These are phyloP conservation scores for Mortierella sp. DNA, from an alignment of 371 early-diverging fungal species.

Conservation along the genomic window DNA sequence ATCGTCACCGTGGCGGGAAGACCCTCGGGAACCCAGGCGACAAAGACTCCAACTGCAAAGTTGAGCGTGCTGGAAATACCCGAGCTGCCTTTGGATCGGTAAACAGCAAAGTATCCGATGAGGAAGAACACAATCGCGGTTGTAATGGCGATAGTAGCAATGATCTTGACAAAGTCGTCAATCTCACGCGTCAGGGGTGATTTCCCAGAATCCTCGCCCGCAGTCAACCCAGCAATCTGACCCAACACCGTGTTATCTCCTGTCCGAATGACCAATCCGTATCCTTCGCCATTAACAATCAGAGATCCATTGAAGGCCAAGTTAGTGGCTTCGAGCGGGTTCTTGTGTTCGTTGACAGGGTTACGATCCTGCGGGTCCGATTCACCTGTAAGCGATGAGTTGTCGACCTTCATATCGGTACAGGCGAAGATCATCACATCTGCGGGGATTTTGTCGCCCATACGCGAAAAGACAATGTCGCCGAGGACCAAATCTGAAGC, in stretches of 20 bases:
- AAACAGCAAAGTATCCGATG: slow-evolving; percentile 68
- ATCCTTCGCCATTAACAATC: slow-evolving; percentile 89
- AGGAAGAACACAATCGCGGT: slow-evolving; percentile 90
- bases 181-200: slow-evolving; percentile 88
- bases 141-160: slow-evolving; percentile 84
- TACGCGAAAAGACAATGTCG: slow-evolving; percentile 88
- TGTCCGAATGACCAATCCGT: slow-evolving; percentile 92
- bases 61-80: slow-evolving; percentile 79
- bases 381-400: slow-evolving; percentile 97
- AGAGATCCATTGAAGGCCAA: slow-evolving; percentile 92
- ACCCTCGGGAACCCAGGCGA: slow-evolving; percentile 93
- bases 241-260: slow-evolving; percentile 95
- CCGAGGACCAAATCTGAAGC: slow-evolving; percentile 87
- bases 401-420: slow-evolving; percentile 95
- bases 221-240: slow-evolving; percentile 93
- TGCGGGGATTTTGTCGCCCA: slow-evolving; percentile 97
- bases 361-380: slow-evolving; percentile 91
- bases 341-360: slow-evolving; percentile 69
- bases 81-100: slow-evolving; percentile 62
- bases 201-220: slow-evolving; percentile 76
- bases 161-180: slow-evolving; percentile 86
- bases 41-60: slow-evolving; percentile 93
- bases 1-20: slow-evolving; percentile 93
- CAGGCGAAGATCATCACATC: slow-evolving; percentile 84
- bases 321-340: slow-evolving; percentile 93